Base-by-base conservation (phyloP, 2,329 filamentous ascomycete species). In the Neopestalotiopsis sp. region DNA sequence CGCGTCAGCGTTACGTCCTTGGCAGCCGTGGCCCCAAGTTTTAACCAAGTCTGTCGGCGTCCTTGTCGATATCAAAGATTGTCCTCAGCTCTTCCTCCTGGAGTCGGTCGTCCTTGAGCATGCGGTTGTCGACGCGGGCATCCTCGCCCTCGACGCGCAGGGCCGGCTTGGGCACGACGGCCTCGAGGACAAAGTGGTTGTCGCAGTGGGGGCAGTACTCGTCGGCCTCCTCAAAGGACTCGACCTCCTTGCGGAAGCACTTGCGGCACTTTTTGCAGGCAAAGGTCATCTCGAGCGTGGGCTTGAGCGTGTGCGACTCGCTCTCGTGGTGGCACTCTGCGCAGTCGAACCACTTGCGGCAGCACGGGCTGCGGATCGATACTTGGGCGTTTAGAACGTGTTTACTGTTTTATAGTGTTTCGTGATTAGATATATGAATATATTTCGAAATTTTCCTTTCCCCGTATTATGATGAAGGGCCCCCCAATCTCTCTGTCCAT, bases 181-280 rank as follows among this genome's bases (percentile, higher is more conserved):
- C 97, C 4, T 98, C 95, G 72, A 99, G 86, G 53, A 99, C 92
- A 78, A 95, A 99, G 82, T 99, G 97, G 84, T 99, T 99, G 80
- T 99, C 96, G 85, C 96, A 99, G 84, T 98, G 94, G 28, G 96
- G 97, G 85, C 96, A 99, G 87, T 97, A 99, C 81, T 99, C 97
- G 84, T 99, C 96, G 79, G 93, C 92, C 75, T 99, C 96, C 75
- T 99, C 96, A 76, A 97, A 98, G 80, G 97, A 93, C 73, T 89
- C 85, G 61, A 92, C 92, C 76, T 99, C 94, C 80, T 98, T 99
- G 74, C 96, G 92, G 86, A 99, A 99, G 82, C 92, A 95, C 83
- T 99, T 99, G 75, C 92, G 95, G 90, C 96, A 99, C 85, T 99
- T 99, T 77, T 99, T 99, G 89, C 96, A 99, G 66, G 94, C 94